Conservation (phyloP, 208 protist genomes). For the Crithidia thermophila region DNA sequence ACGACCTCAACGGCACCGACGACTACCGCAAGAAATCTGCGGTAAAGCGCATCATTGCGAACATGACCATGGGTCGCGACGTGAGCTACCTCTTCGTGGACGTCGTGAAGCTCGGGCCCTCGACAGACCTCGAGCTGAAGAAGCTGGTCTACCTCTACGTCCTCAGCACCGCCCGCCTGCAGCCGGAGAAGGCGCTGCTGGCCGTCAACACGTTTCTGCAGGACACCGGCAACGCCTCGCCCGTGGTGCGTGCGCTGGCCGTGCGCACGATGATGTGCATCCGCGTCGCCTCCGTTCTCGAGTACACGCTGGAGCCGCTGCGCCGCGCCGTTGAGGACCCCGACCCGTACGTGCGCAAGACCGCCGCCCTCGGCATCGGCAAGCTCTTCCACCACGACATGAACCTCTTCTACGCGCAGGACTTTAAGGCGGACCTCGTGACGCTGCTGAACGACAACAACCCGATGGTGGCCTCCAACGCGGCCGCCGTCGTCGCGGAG, state of each 20-base stretch:
- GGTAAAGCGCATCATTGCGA: conserved; percentile 99
- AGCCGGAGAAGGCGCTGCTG: conserved; percentile 98
- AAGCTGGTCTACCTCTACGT: conserved; percentile 99
- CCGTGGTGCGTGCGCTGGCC: conserved; percentile 98
- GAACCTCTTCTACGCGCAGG: conserved; percentile 95
- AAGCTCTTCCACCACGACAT: conserved; percentile 99
- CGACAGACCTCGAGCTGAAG: conserved; percentile 98
- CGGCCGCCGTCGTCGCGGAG: conserved; percentile 97
- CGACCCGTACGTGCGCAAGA: conserved; percentile 99
- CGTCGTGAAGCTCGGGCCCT: conserved; percentile 98
- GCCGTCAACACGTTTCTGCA: conserved; percentile 99
- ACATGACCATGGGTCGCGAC: conserved; percentile 99
- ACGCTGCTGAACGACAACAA: conserved; percentile 97
- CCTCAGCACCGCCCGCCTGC: conserved; percentile 98
- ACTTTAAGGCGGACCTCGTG: conserved; percentile 88
- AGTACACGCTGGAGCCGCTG: conserved; percentile 98
- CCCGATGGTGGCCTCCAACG: conserved; percentile 98
- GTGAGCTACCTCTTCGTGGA: conserved; percentile 96
- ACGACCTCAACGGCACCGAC: conserved; percentile 92
- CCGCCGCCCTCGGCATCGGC: conserved; percentile 97
- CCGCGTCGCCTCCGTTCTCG: conserved; percentile 96
- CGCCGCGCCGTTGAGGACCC: conserved; percentile 86
- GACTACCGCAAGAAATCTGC: conserved; percentile 93
- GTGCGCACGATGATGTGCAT: conserved; percentile 99
- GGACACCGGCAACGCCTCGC: conserved; percentile 94